Conservation (phyloP, 495 filamentous ascomycete species). For the Tuber brumale region DNA sequence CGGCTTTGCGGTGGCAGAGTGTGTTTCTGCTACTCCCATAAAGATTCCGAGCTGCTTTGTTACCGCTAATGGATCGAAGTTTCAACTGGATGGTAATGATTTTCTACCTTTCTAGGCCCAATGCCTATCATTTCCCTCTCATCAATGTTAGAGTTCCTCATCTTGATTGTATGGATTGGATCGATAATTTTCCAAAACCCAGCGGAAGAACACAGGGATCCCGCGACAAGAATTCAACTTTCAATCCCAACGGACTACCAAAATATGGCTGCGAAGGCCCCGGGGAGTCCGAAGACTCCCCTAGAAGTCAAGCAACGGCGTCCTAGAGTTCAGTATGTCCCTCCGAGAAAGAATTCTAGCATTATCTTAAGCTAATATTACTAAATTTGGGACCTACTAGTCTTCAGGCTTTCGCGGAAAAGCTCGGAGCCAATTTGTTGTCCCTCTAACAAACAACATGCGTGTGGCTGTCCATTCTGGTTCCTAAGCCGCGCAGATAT, state of each 20-base stretch:
- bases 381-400: constrained; percentile 48
- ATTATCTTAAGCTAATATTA: background rate
- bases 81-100: constrained; percentile 58
- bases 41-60: constrained; percentile 46
- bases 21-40: constrained; percentile 12
- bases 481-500: background rate
- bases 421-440: constrained; percentile 52
- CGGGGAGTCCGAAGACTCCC: constrained; percentile 51
- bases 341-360: background rate
- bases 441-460: constrained; percentile 53
- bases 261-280: constrained; percentile 46
- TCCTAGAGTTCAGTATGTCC: constrained; percentile 43
- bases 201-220: constrained; percentile 65
- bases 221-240: constrained; percentile 54
- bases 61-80: constrained; percentile 51
- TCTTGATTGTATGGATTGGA: background rate
- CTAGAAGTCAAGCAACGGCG: constrained; percentile 44
- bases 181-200: constrained; percentile 46
- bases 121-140: constrained; percentile 67
- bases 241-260: constrained; percentile 38
- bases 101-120: constrained; percentile 64
- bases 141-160: constrained; percentile 41
- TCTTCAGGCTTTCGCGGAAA: constrained; percentile 57
- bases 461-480: constrained; percentile 34
- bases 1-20: constrained; percentile 16